Percentiles rank a stretch among this genome's conserved stretches.
Evolutionary conservation across 1,284 basidiomycete genomes (phyloP).

Genomic region (Ceratobasidium sp.): DNA sequence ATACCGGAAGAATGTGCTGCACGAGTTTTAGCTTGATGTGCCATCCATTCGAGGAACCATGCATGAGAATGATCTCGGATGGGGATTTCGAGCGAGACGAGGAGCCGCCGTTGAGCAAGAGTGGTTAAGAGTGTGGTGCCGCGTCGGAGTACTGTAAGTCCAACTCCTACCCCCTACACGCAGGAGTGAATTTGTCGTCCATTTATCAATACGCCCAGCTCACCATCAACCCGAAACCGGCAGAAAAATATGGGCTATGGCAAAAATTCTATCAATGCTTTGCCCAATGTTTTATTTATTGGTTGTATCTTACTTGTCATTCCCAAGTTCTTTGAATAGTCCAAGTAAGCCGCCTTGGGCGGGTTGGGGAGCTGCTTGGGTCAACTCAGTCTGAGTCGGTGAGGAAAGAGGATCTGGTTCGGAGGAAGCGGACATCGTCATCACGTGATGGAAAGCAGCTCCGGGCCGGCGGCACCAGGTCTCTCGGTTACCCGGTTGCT

Average conservation of each 20-base stretch:
- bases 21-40: slow-evolving; percentile 59
- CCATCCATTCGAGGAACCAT: slow-evolving; percentile 99
- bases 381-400: not conserved
- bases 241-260: slow-evolving; percentile 91
- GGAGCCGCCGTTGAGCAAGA: slow-evolving; percentile 87
- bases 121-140: slow-evolving; percentile 77
- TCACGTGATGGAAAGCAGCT: slow-evolving; percentile 12
- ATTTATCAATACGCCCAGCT: slow-evolving; percentile 49
- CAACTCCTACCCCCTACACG: slow-evolving; percentile 85
- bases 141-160: slow-evolving; percentile 79
- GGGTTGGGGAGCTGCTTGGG: not conserved
- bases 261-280: not conserved
- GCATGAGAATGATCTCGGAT: slow-evolving; percentile 96
- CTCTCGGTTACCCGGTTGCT: not conserved
- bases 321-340: slow-evolving; percentile 15
- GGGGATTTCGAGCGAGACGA: slow-evolving; percentile 96
- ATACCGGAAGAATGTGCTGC: slow-evolving; percentile 60
- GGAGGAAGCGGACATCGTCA: slow-evolving; percentile 6
- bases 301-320: slow-evolving; percentile 25
- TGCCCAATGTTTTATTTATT: not conserved
- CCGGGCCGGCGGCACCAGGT: no score
- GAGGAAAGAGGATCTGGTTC: not conserved
- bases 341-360: slow-evolving; percentile 16
- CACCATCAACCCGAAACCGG: slow-evolving; percentile 96
- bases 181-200: not conserved